Evolutionary conservation across 495 filamentous ascomycete genomes (phyloP).

Genomic region (Penicillium bovifimosum): DNA sequence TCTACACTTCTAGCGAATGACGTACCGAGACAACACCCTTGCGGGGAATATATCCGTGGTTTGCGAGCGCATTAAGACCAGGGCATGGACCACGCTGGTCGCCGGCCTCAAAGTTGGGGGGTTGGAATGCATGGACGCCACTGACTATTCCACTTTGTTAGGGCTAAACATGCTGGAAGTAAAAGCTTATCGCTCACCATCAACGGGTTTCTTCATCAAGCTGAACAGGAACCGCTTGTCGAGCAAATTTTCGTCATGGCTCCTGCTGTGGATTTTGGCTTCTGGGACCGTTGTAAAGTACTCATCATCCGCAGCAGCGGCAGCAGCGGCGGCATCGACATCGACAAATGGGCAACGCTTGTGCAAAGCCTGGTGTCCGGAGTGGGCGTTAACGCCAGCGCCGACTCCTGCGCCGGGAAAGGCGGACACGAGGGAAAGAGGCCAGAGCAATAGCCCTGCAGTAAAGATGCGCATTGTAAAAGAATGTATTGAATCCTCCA

Average conservation of each 20-base stretch:
- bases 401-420: conserved; percentile 8
- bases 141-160: conserved; percentile 20
- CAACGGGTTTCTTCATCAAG: conserved; percentile 22
- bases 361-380: conserved; percentile 9
- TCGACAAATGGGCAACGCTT: conserved; percentile 25
- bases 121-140: conserved; percentile 35
- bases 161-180: neutral
- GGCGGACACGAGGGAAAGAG: conserved; percentile 1
- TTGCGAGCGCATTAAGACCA: conserved; percentile 48
- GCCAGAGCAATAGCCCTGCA: conserved; percentile 7
- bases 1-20: neutral
- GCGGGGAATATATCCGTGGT: conserved; percentile 51
- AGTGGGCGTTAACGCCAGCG: neutral
- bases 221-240: conserved; percentile 26
- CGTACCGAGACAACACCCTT: conserved; percentile 42
- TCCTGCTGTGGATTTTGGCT: too few relatives aligned
- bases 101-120: conserved; percentile 30
- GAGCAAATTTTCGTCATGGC: neutral
- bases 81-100: conserved; percentile 47
- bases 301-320: too few relatives aligned
- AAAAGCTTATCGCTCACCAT: conserved; percentile 14
- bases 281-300: too few relatives aligned
- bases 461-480: conserved; percentile 11
- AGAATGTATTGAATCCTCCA: neutral
- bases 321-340: neutral